phyloP scores from a whole-genome alignment of 1,284 basidiomycete species.

The Cystobasidiaceae sp. region DNA sequence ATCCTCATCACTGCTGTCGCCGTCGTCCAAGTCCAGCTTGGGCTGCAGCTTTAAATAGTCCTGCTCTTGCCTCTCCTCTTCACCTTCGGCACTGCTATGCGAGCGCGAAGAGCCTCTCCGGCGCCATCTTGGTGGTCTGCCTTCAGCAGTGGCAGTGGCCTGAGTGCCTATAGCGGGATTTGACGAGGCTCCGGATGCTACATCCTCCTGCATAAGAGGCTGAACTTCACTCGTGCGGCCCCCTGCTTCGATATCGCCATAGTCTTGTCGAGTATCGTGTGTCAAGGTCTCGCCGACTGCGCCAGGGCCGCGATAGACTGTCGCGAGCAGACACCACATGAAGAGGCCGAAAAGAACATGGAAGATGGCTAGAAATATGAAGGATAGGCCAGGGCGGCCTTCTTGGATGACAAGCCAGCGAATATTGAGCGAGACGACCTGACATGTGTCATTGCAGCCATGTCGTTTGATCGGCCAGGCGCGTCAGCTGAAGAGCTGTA shows the following conservation, averaged over 20 bases:
- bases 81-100: background rate
- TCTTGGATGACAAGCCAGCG: slow-evolving; percentile 23
- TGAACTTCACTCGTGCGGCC: background rate
- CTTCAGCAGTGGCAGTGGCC: background rate
- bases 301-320: slow-evolving; percentile 18
- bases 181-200: background rate
- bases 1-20: background rate
- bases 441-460: no score
- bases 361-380: slow-evolving; percentile 19
- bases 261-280: background rate
- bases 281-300: slow-evolving; percentile 15
- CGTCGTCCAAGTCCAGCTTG: slow-evolving; percentile 6
- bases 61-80: background rate
- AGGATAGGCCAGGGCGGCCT: slow-evolving; percentile 1
- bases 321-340: slow-evolving; percentile 14
- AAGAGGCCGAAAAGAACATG: slow-evolving; percentile 21
- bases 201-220: background rate
- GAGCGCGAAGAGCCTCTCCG: background rate
- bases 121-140: background rate
- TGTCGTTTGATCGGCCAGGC: no score
- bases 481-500: no score
- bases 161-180: background rate
- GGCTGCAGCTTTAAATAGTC: slow-evolving; percentile 18
- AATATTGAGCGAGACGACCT: slow-evolving; percentile 24
- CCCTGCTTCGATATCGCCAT: slow-evolving; percentile 6